Evolutionary conservation across 495 filamentous ascomycete genomes (phyloP).

Genomic region (Saxophila tyrrhenica): DNA sequence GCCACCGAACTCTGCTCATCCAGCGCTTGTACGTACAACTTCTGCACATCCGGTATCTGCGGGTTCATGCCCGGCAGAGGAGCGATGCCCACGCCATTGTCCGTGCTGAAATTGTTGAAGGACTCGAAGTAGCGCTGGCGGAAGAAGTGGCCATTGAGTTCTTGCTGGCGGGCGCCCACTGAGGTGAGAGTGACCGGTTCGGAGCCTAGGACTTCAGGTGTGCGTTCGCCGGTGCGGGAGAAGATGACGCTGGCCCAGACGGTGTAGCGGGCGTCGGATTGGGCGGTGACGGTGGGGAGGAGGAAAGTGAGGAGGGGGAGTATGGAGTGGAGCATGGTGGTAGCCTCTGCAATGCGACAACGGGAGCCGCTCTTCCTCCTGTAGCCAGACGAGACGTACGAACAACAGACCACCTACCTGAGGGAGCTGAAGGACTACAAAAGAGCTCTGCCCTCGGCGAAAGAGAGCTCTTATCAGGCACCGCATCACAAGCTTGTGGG

Average conservation of each 20-base stretch:
- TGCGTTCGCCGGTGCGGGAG: constrained; percentile 62
- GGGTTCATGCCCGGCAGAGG: constrained; percentile 35
- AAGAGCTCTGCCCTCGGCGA: not conserved
- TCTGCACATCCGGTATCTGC: constrained; percentile 35
- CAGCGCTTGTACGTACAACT: constrained; percentile 37
- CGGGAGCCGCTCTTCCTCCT: no score
- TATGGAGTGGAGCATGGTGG: constrained; percentile 4
- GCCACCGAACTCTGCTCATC: constrained; percentile 41
- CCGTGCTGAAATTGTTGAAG: not conserved
- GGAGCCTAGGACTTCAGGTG: constrained; percentile 41
- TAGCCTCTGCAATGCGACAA: not conserved
- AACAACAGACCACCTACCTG: not conserved
- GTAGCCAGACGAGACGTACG: not conserved
- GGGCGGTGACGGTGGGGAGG: not conserved
- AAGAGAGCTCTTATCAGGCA: not conserved
- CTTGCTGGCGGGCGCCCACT: constrained; percentile 57
- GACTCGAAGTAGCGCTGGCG: constrained; percentile 20
- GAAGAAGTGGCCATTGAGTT: constrained; percentile 40
- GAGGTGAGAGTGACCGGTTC: constrained; percentile 46
- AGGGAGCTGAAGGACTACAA: not conserved
- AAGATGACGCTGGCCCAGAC: constrained; percentile 45
- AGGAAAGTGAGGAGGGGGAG: constrained; percentile 21
- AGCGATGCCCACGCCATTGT: constrained; percentile 18
- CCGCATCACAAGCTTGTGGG: not conserved
- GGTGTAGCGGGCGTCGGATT: constrained; percentile 2